Base-by-base conservation (phyloP, 129 eudicot genomes). In the Kitagawia praeruptora region DNA sequence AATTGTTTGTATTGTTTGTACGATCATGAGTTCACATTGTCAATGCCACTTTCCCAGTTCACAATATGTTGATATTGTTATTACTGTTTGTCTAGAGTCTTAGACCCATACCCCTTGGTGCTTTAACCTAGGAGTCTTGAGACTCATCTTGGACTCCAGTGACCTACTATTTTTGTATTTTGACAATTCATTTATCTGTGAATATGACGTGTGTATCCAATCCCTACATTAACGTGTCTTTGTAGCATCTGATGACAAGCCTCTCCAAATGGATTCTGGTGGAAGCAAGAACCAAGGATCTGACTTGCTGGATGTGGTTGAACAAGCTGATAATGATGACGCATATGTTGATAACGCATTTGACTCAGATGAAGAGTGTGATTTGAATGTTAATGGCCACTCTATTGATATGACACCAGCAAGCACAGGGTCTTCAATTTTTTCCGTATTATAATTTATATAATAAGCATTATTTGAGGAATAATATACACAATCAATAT, bases 361-460 rank as follows among this genome's bases (percentile, higher is more conserved):
- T 61, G 93, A 90, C 39, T 78, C 71, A 3, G 91, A 86, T 69
- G 92, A 78, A 44, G 91, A 87, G 78, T 67, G 78, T 79, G 87
- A 87, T 61, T 8, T 79, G 3, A 70, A 46, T 45, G 80, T 39
- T 37, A 82, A 81, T 81, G 86, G 71, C 81, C 72, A 77, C 40
- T 51, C n/a, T n/a, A n/a, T 53, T 75, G 75, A 83, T 23, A 81
- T 80, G 34, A 85, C 84, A 67, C 85, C 92, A 28, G 75, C 69
- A 39, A 83, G 78, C 80, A 76, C 84, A 83, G 89, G 96, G 96
- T 91, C 12, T 80, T 19, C 64, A n/a, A n/a, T n/a, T n/a, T n/a
- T n/a, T n/a, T n/a, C n/a, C n/a, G n/a, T n/a, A n/a, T n/a, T n/a
- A n/a, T n/a, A n/a, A n/a, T n/a, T n/a, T n/a, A n/a, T n/a, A n/a